Conservation (phyloP, 23 red algal species). For the Chondrus crispus region DNA sequence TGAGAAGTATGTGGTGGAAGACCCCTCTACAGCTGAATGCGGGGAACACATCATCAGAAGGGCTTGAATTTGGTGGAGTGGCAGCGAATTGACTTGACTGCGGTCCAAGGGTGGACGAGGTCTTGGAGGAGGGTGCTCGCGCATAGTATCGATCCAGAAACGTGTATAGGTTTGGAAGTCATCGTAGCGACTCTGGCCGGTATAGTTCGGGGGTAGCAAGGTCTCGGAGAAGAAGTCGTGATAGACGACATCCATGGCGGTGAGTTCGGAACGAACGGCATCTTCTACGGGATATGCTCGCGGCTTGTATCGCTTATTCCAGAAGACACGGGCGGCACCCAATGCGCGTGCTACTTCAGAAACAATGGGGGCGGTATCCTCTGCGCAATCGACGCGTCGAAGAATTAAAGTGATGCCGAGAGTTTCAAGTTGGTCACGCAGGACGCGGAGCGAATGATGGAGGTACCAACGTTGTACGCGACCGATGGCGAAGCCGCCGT, state of each 20-base stretch:
- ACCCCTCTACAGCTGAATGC: no score
- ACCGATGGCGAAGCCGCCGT: conserved; percentile 58
- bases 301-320: conserved; percentile 63
- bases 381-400: conserved; percentile 30
- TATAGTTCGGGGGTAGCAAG: conserved; percentile 1
- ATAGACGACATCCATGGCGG: background rate
- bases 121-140: conserved; percentile 15
- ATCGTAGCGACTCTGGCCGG: background rate
- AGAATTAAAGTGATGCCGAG: conserved; percentile 44
- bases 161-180: conserved; percentile 58
- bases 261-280: conserved; percentile 6
- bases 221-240: conserved; percentile 45
- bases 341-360: conserved; percentile 12
- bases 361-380: conserved; percentile 22
- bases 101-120: conserved; percentile 12
- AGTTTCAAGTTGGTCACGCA: conserved; percentile 3
- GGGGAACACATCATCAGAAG: no score
- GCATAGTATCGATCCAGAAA: conserved; percentile 51
- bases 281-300: conserved; percentile 44
- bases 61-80: background rate
- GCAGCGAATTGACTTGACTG: background rate
- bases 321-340: conserved; percentile 45
- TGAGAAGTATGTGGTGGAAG: no score
- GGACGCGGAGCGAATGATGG: conserved; percentile 43
- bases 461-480: conserved; percentile 58